Percentiles rank a stretch among this genome's conserved stretches.
Conservation (phyloP, 768 basidiomycete genomes). For the Paxillus ammoniavirescens region DNA sequence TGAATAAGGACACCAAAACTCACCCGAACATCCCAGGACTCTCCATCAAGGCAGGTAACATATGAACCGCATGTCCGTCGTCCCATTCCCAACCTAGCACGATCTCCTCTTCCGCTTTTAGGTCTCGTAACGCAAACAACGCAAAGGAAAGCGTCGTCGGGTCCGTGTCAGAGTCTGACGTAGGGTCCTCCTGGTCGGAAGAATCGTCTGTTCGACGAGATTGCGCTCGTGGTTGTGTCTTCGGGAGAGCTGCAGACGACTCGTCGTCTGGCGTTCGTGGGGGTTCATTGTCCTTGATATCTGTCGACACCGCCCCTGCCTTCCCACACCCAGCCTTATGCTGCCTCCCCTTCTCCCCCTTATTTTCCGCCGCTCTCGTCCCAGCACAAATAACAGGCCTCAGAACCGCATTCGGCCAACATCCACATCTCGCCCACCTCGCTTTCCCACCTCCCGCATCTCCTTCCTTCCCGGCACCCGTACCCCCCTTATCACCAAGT, state of each 20-base stretch:
- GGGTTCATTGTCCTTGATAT: not conserved
- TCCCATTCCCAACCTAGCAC: conserved; percentile 97
- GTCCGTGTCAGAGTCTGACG: conserved; percentile 23
- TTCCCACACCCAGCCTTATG: conserved; percentile 18
- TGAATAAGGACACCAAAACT: conserved; percentile 31
- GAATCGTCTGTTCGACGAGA: conserved; percentile 7
- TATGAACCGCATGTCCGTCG: conserved; percentile 82
- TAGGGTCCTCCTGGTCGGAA: conserved; percentile 19
- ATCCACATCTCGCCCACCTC: conserved; percentile 57
- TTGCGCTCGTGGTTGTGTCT: conserved; percentile 8
- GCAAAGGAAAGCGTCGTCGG: conserved; percentile 61
- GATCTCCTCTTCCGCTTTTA: conserved; percentile 81
- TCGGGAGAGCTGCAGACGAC: conserved; percentile 5
- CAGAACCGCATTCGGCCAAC: conserved; percentile 48
- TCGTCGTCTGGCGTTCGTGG: conserved; percentile 10
- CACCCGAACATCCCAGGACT: conserved; percentile 57
- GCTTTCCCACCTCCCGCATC: conserved; percentile 63
- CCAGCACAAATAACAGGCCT: conserved; percentile 41
- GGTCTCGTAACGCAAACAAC: conserved; percentile 73
- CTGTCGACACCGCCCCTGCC: not conserved
- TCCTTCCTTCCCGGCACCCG: conserved; percentile 41
- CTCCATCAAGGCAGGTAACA: conserved; percentile 65
- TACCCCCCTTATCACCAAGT: not conserved
- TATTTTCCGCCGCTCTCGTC: conserved; percentile 13
- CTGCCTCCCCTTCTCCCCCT: conserved; percentile 17